Base-by-base conservation (phyloP, 2,329 filamentous ascomycete species). In the Waltergamsia citrina region DNA sequence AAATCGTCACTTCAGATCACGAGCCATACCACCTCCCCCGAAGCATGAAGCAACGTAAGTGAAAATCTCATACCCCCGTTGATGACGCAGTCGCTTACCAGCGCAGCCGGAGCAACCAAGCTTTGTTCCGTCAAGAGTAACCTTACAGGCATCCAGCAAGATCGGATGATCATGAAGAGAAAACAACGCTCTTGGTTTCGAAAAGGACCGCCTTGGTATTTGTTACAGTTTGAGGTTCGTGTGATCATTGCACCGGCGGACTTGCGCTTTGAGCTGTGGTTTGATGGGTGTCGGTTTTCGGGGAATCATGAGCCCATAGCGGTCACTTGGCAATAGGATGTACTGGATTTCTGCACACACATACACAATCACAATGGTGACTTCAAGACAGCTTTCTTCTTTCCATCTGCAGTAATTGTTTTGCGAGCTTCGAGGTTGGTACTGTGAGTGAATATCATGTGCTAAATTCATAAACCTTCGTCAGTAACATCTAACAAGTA, bases 201-300 rank as follows among this genome's bases (percentile, higher is more conserved):
- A n/a, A n/a, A n/a, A n/a, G n/a, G n/a, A n/a, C n/a, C n/a, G n/a
- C n/a, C n/a, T n/a, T n/a, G n/a, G n/a, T n/a, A n/a, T n/a, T n/a
- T 60, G 4, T 62, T 57, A 29, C 50, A 49, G 6, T 66, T 65
- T 33, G 67, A 71, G 32, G 62, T 78, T 0, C 63, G 71, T 36
- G 69, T 73, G 4, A 57, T 74, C 23, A 65, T 71, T 4, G 71
- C 69, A 1, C 63, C 69, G 1, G 65, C 74, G 0, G 73, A 78
- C 36, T 51, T 78, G 23, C 45, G 50, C 6, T 65, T 66, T 29
- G 59, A 62, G 38, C 41, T 65, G 3, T 67, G 62, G 62, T 63
- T 60, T 37, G 54, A 46, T 1, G 59, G 58, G 2, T 47, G 53
- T 17, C 53, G 47, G 41, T 63, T 60, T 36, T 58, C 57, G 6